Evolutionary conservation across 2,329 filamentous ascomycete species (phyloP), one percentile per base, ranked within the genome.

Genomic region (Calonectria crousiana): DNA sequence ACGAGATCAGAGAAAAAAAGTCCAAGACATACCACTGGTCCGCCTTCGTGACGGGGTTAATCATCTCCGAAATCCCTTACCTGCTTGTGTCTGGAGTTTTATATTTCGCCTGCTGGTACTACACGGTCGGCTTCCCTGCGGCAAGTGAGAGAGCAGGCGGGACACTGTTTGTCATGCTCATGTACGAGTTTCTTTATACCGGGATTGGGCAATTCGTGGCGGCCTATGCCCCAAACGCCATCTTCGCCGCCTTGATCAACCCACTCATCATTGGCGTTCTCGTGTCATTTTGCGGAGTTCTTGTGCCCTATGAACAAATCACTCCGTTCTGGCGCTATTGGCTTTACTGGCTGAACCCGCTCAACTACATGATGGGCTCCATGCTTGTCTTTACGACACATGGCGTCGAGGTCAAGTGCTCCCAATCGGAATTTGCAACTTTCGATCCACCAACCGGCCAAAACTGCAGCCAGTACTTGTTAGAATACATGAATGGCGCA

Each of bases 281-380:
- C 2, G 88, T 94, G 11, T 90, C 89, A 1, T 95, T 96, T 85
- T 95, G 93, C 78, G 94, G 94, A 74, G 93, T 95, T 1, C 86
- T 95, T 4, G 93, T 95, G 0, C 93, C 93, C 0, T 94, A 93
- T 75, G 79, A 79, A 0, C 87, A 88, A 30, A 87, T 95, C n/a
- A 89, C 91, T 8, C 78, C 83, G 0, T 95, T 95, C 83, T 95
- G 94, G 94, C 85, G 87, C 28, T 89, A 89, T 74, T 94, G 92
- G 91, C 88, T 93, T 6, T 92, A 92, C 83, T 91, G 86, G 65
- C 79, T 91, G n/a, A 90, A 92, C 77, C 90, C 90, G 0, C 92
- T 92, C 85, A 91, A 89, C 83, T 92, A 92, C 72, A 83, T 92
- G 13, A 90, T 92, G 82, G 88, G 89, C 8, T 85, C 85, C 32